Evolutionary conservation across 306 rosid genomes (phyloP), one percentile per base, ranked within the genome.

Genomic region (Morella rubra): DNA sequence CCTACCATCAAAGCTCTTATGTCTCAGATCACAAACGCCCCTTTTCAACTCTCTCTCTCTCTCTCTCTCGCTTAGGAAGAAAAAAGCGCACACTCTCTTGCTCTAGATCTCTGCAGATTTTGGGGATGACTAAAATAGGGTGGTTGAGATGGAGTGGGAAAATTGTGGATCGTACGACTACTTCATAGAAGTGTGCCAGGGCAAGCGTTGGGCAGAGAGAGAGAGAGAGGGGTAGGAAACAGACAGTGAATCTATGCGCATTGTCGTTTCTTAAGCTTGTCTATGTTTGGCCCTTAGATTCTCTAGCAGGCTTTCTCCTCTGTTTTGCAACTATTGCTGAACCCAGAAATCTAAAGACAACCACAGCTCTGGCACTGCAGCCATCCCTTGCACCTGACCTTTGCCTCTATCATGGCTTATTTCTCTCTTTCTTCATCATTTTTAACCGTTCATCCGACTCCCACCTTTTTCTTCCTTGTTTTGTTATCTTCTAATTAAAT

Each of bases 231-330:
- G 54, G 80, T 8, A n/a, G 13, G 55, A 55, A 54, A 44, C 18
- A 37, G 70, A 60, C 41, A 59, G 77, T 80, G 84, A 89, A 85
- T 89, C 81, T 86, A 81, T 53, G 74, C 40, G 62, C 79, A 78
- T 82, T 50, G 51, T 82, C 69, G 67, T 44, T 84, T 88, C 90
- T 84, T 89, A 87, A 82, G 90, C 86, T 77, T 89, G 91, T 69
- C 96, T 84, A 88, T 81, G 93, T 89, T 86, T 88, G 82, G 98
- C 72, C 70, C 82, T 88, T 14, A 78, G 91, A 82, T 85, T 89
- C 80, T 84, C 78, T 85, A 82, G 88, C 95, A 91, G 91, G 85
- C 89, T 86, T 93, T 91, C 82, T 73, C 77, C 84, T 69, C 80
- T 85, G 86, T 86, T 78, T 79, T 79, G 83, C 87, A 77, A 71